phyloP scores from a whole-genome alignment of 768 basidiomycete genomes.

The Steccherinum ochraceum region DNA sequence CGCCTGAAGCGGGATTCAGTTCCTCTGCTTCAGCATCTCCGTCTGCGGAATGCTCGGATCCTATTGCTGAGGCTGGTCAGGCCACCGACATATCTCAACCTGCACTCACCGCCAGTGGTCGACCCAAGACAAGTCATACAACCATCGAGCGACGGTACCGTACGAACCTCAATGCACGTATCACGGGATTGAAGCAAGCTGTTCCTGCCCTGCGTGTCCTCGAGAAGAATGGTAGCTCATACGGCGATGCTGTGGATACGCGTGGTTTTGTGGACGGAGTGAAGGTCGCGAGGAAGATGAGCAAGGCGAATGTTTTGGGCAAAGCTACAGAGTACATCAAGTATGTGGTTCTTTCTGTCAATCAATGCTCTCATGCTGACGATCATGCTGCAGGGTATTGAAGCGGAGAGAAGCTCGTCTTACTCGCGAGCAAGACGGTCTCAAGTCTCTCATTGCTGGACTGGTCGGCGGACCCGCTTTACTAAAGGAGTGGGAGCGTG shows the following conservation, averaged over 20 bases:
- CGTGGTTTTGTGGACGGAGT: constrained; percentile 90
- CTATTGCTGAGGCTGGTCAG: constrained; percentile 5
- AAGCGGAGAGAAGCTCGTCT: constrained; percentile 73
- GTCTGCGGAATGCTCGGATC: constrained; percentile 23
- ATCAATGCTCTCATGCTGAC: constrained; percentile 1
- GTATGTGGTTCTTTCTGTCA: constrained; percentile 27
- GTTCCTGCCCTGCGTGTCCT: constrained; percentile 80
- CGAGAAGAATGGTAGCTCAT: constrained; percentile 41
- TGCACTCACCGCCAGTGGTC: constrained; percentile 22
- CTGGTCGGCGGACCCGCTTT: constrained; percentile 72
- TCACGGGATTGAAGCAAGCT: constrained; percentile 71
- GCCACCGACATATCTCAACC: constrained; percentile 3
- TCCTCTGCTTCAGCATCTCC: constrained; percentile 33
- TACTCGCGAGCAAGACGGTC: constrained; percentile 67
- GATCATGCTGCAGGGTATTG: constrained; percentile 44
- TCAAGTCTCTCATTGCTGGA: constrained; percentile 60
- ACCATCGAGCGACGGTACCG: constrained; percentile 87
- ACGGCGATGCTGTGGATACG: constrained; percentile 60
- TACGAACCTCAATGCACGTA: constrained; percentile 83
- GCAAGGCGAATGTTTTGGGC: constrained; percentile 84
- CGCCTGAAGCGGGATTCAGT: constrained; percentile 16
- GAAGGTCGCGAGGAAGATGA: constrained; percentile 84
- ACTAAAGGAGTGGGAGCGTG: constrained; percentile 67
- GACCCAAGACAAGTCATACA: constrained; percentile 85
- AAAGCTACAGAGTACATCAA: constrained; percentile 88